Evolutionary conservation across 768 basidiomycete genomes (phyloP).

Genomic region (Tricholoma sp.): DNA sequence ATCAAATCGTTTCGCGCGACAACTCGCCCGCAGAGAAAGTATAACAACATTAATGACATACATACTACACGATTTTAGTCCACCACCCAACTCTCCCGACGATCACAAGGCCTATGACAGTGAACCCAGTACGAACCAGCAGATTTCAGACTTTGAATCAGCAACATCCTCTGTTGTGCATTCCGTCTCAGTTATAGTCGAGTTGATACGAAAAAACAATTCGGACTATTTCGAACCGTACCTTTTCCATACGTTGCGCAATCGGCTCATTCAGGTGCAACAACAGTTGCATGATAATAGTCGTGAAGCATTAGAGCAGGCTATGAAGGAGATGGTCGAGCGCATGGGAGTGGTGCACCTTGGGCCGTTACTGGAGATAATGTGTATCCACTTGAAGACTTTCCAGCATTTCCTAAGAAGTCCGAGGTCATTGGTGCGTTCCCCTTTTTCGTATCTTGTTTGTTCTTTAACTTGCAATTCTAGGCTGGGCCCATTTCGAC

Average conservation of each 20-base stretch:
- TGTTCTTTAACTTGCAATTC: conserved; percentile 5
- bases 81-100: conserved; percentile 15
- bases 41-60: conserved; percentile 69
- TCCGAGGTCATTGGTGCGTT: conserved; percentile 75
- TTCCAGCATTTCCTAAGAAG: conserved; percentile 65
- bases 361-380: conserved; percentile 69
- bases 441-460: background rate
- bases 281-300: conserved; percentile 65
- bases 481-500: conserved; percentile 68
- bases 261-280: conserved; percentile 83
- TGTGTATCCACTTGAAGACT: conserved; percentile 62
- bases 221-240: conserved; percentile 99
- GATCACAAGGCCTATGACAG: conserved; percentile 12
- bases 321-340: conserved; percentile 78
- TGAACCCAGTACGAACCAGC: conserved; percentile 11
- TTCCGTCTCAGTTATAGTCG: conserved; percentile 84
- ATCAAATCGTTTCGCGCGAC: conserved; percentile 84
- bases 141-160: conserved; percentile 42
- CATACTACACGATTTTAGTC: conserved; percentile 65
- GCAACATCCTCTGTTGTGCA: conserved; percentile 77
- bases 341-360: conserved; percentile 90
- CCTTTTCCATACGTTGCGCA: conserved; percentile 89
- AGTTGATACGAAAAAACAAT: conserved; percentile 95
- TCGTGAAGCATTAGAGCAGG: conserved; percentile 60
- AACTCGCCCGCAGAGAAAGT: conserved; percentile 72